Percentiles rank a stretch among this genome's conserved stretches.
phyloP scores from a whole-genome alignment of 495 filamentous ascomycete genomes.

The Halenospora varia region DNA sequence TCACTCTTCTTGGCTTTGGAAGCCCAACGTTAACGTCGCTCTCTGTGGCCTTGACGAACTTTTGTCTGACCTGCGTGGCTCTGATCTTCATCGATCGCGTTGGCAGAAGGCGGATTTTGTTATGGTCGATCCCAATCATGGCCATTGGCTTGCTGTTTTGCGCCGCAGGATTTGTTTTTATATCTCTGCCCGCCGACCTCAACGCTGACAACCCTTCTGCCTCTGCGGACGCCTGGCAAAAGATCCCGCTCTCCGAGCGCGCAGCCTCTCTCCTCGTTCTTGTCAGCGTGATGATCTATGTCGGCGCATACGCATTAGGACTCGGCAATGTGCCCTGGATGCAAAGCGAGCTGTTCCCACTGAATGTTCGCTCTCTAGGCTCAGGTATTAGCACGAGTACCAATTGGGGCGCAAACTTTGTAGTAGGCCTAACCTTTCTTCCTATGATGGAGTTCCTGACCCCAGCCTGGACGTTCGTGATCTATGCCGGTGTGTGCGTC shows the following conservation, averaged over 20 bases:
- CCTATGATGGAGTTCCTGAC: constrained; percentile 77
- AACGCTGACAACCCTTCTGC: constrained; percentile 24
- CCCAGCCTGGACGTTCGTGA: constrained; percentile 71
- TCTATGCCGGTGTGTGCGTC: constrained; percentile 68
- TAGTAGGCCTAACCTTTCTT: constrained; percentile 84
- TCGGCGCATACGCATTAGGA: constrained; percentile 80
- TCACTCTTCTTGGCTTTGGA: constrained; percentile 71
- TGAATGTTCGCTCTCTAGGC: constrained; percentile 76
- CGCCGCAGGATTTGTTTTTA: constrained; percentile 59
- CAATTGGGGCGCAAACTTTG: constrained; percentile 85
- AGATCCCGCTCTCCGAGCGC: constrained; percentile 32
- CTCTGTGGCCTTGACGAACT: constrained; percentile 79
- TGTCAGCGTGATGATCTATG: constrained; percentile 72
- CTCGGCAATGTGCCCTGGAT: constrained; percentile 93
- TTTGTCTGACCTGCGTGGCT: constrained; percentile 71
- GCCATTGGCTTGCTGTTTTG: constrained; percentile 62
- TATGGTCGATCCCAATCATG: constrained; percentile 87
- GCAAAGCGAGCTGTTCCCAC: constrained; percentile 84
- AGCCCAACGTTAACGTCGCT: constrained; percentile 79
- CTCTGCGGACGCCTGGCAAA: constrained; percentile 30
- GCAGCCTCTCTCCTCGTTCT: constrained; percentile 46
- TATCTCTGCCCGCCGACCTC: constrained; percentile 40
- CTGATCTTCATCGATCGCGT: constrained; percentile 76
- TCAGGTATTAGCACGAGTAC: constrained; percentile 80
- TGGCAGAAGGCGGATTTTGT: constrained; percentile 74